These are phyloP conservation scores for Cichorium intybus DNA, from an alignment of 140 eudicot genomes.

Conservation along the genomic window DNA sequence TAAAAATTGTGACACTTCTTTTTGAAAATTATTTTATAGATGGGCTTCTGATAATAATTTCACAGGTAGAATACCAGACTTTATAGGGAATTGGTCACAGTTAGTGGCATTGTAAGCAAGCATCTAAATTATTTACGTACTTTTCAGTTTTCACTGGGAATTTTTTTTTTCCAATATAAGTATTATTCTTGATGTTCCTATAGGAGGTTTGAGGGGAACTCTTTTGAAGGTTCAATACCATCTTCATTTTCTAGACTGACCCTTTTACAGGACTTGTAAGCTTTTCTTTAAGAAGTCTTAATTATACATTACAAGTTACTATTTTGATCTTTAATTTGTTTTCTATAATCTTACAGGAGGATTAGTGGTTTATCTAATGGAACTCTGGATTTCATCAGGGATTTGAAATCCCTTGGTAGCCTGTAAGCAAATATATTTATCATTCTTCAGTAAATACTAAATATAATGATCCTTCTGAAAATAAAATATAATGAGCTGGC, in stretches of 20 bases:
- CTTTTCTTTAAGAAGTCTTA: neutral
- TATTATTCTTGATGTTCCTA: conserved; percentile 9
- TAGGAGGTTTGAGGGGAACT: conserved; percentile 79
- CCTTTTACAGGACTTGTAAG: conserved; percentile 54
- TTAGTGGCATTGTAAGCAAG: conserved; percentile 47
- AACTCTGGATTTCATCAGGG: conserved; percentile 56
- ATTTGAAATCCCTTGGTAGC: conserved; percentile 41
- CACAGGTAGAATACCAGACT: conserved; percentile 59
- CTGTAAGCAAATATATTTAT: conserved; percentile 44
- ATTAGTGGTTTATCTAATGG: conserved; percentile 68
- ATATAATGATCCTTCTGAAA: neutral
- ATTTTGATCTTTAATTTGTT: neutral
- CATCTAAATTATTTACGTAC: neutral
- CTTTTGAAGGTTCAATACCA: conserved; percentile 80
- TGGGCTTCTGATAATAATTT: conserved; percentile 62
- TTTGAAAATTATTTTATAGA: conserved; percentile 32
- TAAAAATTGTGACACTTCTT: neutral
- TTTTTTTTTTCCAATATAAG: neutral
- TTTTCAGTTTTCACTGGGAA: neutral
- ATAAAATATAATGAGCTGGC: neutral
- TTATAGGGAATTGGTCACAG: conserved; percentile 62
- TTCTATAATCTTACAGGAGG: conserved; percentile 49
- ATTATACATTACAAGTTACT: neutral
- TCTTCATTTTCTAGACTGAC: conserved; percentile 51
- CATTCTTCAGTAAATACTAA: neutral